Evolutionary conservation across 495 filamentous ascomycete species (phyloP).

Genomic region (Bryoglossum gracile): DNA sequence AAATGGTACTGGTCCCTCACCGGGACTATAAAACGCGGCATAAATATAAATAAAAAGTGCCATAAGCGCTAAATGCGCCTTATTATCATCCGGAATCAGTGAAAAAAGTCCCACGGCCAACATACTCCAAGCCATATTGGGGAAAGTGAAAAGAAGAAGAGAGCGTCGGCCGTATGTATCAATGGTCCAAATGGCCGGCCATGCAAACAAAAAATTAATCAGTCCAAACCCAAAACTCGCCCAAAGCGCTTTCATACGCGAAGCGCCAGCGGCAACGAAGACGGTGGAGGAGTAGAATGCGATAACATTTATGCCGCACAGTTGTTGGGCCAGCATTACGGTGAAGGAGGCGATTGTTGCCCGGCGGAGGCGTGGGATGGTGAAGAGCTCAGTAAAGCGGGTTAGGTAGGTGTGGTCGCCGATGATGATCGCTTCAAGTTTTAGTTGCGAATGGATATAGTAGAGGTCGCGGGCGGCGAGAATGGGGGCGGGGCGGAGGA

Average conservation of each 20-base stretch:
- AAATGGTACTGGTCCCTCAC: constrained; percentile 78
- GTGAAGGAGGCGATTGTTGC: constrained; percentile 54
- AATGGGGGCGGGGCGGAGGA: constrained; percentile 55
- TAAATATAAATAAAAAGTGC: constrained; percentile 69
- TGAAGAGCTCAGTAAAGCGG: constrained; percentile 51
- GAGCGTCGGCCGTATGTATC: constrained; percentile 75
- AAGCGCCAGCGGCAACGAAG: constrained; percentile 57
- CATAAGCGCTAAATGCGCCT: constrained; percentile 53
- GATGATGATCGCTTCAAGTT: constrained; percentile 39
- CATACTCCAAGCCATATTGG: constrained; percentile 75
- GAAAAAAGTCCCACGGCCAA: constrained; percentile 66
- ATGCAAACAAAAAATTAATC: constrained; percentile 79
- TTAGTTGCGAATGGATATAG: constrained; percentile 57
- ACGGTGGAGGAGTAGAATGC: constrained; percentile 80
- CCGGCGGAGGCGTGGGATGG: constrained; percentile 52
- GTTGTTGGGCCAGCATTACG: constrained; percentile 53
- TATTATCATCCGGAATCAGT: constrained; percentile 45
- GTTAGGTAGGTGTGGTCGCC: constrained; percentile 36
- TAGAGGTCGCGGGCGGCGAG: constrained; percentile 74
- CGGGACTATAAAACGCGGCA: constrained; percentile 65
- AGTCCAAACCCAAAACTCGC: constrained; percentile 74
- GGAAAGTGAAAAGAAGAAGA: constrained; percentile 78
- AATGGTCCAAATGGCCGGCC: constrained; percentile 76
- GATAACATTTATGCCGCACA: constrained; percentile 55
- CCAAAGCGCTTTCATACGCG: constrained; percentile 51